phyloP scores from a whole-genome alignment of 306 rosid species.

The Calophaca sinica region DNA sequence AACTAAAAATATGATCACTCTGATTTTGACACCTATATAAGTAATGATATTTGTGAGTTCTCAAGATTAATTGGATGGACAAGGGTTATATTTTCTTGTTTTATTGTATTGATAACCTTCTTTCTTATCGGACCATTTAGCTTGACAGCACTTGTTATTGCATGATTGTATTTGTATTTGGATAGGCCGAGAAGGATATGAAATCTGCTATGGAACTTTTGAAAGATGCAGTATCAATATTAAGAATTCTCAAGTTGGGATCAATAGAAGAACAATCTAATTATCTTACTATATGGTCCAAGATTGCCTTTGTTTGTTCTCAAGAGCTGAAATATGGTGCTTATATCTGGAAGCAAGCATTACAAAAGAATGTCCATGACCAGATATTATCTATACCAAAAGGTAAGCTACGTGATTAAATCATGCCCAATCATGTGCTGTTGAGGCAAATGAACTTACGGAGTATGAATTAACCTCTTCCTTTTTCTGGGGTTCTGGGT shows the following conservation, averaged over 20 bases:
- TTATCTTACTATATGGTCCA: conserved; percentile 74
- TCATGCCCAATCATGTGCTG: conserved; percentile 39
- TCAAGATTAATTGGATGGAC: conserved; percentile 31
- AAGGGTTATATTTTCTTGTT: conserved; percentile 24
- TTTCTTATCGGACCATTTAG: conserved; percentile 30
- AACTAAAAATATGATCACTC: conserved; percentile 12
- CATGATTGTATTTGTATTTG: conserved; percentile 46
- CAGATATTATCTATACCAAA: conserved; percentile 63
- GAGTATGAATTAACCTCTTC: conserved; percentile 27
- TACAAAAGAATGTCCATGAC: conserved; percentile 57
- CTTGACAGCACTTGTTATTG: conserved; percentile 46
- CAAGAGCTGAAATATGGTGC: conserved; percentile 86
- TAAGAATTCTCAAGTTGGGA: conserved; percentile 70
- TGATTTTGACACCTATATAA: background rate
- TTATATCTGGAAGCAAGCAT: conserved; percentile 76
- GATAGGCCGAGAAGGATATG: conserved; percentile 77
- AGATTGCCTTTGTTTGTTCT: conserved; percentile 64
- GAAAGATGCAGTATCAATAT: conserved; percentile 61
- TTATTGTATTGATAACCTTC: conserved; percentile 5
- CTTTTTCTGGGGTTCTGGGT: conserved; percentile 37
- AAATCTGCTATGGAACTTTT: conserved; percentile 76
- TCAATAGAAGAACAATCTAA: conserved; percentile 71
- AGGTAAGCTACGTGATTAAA: conserved; percentile 64
- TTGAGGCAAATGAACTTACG: conserved; percentile 30
- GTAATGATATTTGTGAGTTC: conserved; percentile 14